Evolutionary conservation across 169 alveolate species (phyloP).

Genomic region (Plasmodium relictum): DNA sequence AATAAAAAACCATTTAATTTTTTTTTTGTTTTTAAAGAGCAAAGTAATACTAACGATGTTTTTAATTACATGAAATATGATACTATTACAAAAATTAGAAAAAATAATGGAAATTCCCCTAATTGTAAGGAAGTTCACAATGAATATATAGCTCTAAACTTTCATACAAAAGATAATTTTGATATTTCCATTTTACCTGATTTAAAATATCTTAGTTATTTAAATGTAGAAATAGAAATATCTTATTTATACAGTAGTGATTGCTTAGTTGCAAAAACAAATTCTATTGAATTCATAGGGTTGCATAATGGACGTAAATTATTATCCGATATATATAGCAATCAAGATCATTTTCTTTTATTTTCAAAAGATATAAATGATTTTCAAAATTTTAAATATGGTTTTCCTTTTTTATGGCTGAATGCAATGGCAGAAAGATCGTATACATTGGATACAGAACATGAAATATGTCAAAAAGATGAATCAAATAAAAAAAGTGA

Average conservation of each 20-base stretch:
- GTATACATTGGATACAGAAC: background rate
- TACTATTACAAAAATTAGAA: conserved; percentile 30
- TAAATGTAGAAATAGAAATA: conserved; percentile 54
- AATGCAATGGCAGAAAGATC: conserved; percentile 61
- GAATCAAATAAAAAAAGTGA: conserved; percentile 3
- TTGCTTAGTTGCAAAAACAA: conserved; percentile 55
- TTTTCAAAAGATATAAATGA: conserved; percentile 38
- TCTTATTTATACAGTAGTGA: conserved; percentile 24
- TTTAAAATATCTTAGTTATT: conserved; percentile 55
- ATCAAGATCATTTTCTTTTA: conserved; percentile 53
- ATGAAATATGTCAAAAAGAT: background rate
- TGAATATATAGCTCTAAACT: conserved; percentile 48
- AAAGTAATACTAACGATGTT: conserved; percentile 18
- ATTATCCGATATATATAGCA: conserved; percentile 61
- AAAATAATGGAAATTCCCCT: background rate
- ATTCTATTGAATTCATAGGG: conserved; percentile 58
- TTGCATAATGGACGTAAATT: conserved; percentile 31
- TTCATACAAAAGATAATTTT: conserved; percentile 56
- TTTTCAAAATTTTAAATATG: conserved; percentile 68
- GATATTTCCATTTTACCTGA: conserved; percentile 73
- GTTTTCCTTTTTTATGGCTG: conserved; percentile 75
- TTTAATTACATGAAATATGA: conserved; percentile 61
- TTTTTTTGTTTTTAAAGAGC: conserved; percentile 42
- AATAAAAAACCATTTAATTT: conserved; percentile 50
- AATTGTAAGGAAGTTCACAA: conserved; percentile 14